Conservation (phyloP, 352 stramenopile species). For the Thalassiosira hispida region DNA sequence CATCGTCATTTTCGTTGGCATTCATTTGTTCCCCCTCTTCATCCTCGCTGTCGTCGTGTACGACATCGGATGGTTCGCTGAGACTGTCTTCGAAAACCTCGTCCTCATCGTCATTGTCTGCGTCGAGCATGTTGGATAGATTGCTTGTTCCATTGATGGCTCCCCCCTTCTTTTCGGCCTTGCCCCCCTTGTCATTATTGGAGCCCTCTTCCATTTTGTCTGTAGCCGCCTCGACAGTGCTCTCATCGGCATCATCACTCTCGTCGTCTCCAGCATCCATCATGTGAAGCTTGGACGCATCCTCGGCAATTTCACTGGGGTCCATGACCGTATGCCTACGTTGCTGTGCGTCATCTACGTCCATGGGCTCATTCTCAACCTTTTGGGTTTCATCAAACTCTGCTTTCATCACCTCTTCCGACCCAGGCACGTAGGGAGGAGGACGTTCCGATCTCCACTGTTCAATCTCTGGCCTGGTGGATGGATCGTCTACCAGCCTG, state of each 20-base stretch:
- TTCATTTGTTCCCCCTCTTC: slow-evolving; percentile 40
- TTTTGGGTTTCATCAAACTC: background rate
- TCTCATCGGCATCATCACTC: background rate
- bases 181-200: slow-evolving; percentile 14
- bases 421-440: slow-evolving; percentile 40
- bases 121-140: slow-evolving; percentile 38
- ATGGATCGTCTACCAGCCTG: slow-evolving; percentile 76
- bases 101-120: slow-evolving; percentile 23
- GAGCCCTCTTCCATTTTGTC: slow-evolving; percentile 9
- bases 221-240: background rate
- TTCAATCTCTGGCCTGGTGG: slow-evolving; percentile 59
- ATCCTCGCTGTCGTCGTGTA: slow-evolving; percentile 42
- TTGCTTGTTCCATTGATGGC: slow-evolving; percentile 32
- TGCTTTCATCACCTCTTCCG: slow-evolving; percentile 18
- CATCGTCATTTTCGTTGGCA: slow-evolving; percentile 33
- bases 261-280: slow-evolving; percentile 14
- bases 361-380: background rate
- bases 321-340: slow-evolving; percentile 26
- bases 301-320: slow-evolving; percentile 11
- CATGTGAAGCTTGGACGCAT: slow-evolving; percentile 15
- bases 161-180: slow-evolving; percentile 21
- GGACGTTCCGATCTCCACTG: slow-evolving; percentile 58
- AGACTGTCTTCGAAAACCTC: slow-evolving; percentile 28
- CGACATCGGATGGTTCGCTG: slow-evolving; percentile 24
- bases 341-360: slow-evolving; percentile 17